A percentile compares a stretch with the other conserved stretches of the same genome.
Evolutionary conservation across 2,329 filamentous ascomycete genomes (phyloP).

Genomic region (Teratosphaeria viscida): DNA sequence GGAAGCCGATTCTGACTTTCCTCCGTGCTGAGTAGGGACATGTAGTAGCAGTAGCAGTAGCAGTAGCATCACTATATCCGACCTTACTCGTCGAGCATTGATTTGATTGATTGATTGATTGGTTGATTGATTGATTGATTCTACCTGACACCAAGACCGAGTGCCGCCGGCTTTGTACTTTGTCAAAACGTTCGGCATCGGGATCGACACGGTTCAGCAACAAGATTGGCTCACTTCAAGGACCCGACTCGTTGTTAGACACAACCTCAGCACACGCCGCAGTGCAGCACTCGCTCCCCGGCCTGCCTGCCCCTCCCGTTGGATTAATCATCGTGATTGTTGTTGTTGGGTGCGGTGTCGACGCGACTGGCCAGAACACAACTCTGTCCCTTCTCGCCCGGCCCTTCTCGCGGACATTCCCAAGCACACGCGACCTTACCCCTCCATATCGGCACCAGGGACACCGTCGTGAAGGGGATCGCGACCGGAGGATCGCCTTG

Average conservation of each 20-base stretch:
- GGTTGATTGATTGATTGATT: neutral
- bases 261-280: neutral
- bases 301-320: neutral
- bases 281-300: neutral
- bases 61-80: neutral
- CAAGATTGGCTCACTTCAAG: neutral
- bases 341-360: neutral
- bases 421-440: neutral
- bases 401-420: neutral
- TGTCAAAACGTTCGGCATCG: neutral
- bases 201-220: neutral
- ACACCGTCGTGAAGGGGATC: neutral
- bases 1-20: neutral
- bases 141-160: neutral
- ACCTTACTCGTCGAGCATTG: neutral
- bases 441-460: neutral
- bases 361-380: neutral
- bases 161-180: neutral
- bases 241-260: neutral
- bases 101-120: neutral
- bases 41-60: neutral
- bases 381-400: neutral
- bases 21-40: neutral
- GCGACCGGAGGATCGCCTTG: neutral
- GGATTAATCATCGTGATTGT: too few relatives aligned